A percentile compares a stretch with the other conserved stretches of the same genome.
Conservation (phyloP, 805 yeast genomes). For the Metschnikowia corniflorae region DNA sequence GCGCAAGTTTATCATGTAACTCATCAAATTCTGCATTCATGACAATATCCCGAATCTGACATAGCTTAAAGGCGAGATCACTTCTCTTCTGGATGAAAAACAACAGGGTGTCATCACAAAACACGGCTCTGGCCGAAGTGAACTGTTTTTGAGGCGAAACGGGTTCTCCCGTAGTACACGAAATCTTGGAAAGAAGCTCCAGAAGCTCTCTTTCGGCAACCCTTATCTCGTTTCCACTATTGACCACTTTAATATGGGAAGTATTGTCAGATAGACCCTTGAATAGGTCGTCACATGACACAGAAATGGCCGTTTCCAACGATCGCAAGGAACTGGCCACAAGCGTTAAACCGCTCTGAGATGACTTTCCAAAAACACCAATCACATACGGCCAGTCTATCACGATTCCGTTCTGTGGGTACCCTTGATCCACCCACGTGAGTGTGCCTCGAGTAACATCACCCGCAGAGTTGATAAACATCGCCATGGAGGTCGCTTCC, state of each 20-base stretch:
- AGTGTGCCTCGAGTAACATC: conserved; percentile 43
- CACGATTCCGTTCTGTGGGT: conserved; percentile 32
- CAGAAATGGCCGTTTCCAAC: conserved; percentile 17
- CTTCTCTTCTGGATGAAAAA: conserved; percentile 5
- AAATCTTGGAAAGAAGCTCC: conserved; percentile 4
- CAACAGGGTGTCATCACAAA: conserved; percentile 5
- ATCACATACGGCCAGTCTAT: conserved; percentile 37
- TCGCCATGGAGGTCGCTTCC: conserved; percentile 32
- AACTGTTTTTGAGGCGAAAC: conserved; percentile 6
- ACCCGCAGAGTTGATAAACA: conserved; percentile 38
- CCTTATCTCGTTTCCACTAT: conserved; percentile 1
- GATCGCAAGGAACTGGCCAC: conserved; percentile 25
- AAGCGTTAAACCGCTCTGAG: conserved; percentile 2
- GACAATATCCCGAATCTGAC: not conserved
- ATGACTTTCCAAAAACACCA: conserved; percentile 22
- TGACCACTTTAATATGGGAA: not conserved
- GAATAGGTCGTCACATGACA: no score
- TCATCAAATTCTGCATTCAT: not conserved
- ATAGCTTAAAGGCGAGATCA: not conserved
- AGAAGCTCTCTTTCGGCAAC: conserved; percentile 11
- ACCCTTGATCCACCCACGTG: conserved; percentile 35
- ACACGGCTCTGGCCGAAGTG: conserved; percentile 2
- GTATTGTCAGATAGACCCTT: no score
- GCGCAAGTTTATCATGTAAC: not conserved
- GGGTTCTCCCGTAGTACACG: conserved; percentile 2